phyloP scores from a whole-genome alignment of 257 asterid genomes.

The Fraxinus cuspidata region DNA sequence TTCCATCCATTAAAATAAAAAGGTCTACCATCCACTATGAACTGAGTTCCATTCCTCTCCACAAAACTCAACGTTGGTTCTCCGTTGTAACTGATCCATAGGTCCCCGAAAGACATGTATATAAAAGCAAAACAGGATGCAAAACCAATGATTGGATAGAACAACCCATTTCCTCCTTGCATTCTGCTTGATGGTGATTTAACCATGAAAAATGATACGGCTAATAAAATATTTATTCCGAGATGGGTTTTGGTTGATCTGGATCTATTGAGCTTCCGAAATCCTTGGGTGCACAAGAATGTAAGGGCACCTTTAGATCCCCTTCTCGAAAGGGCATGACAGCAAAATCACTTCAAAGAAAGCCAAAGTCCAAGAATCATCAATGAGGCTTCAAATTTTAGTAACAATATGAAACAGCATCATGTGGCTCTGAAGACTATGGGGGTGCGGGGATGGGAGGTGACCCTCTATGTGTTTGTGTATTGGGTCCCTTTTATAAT shows the following conservation, averaged over 20 bases:
- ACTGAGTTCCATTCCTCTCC: constrained; percentile 95
- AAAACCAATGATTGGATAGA: constrained; percentile 83
- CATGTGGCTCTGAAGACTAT: constrained; percentile 15
- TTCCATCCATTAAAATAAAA: constrained; percentile 97
- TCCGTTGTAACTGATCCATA: constrained; percentile 51
- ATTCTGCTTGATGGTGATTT: constrained; percentile 35
- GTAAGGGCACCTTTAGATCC: constrained; percentile 57
- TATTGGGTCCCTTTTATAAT: constrained; percentile 6
- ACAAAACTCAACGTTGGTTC: constrained; percentile 69
- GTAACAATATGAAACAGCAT: constrained; percentile 39
- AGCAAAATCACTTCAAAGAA: constrained; percentile 38
- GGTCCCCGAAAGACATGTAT: constrained; percentile 82
- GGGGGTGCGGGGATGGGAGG: background rate
- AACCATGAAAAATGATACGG: constrained; percentile 17
- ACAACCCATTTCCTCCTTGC: constrained; percentile 71
- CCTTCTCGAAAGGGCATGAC: constrained; percentile 34
- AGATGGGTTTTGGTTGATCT: constrained; percentile 21
- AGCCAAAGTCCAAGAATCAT: constrained; percentile 43
- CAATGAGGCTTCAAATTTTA: constrained; percentile 37
- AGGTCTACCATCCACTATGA: constrained; percentile 76
- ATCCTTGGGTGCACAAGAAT: constrained; percentile 26
- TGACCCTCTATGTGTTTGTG: constrained; percentile 22
- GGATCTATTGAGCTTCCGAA: constrained; percentile 40
- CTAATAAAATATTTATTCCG: constrained; percentile 27
- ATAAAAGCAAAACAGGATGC: constrained; percentile 76